These are phyloP conservation scores for Echites panduratus DNA, from an alignment of 257 asterid species.

Conservation along the genomic window DNA sequence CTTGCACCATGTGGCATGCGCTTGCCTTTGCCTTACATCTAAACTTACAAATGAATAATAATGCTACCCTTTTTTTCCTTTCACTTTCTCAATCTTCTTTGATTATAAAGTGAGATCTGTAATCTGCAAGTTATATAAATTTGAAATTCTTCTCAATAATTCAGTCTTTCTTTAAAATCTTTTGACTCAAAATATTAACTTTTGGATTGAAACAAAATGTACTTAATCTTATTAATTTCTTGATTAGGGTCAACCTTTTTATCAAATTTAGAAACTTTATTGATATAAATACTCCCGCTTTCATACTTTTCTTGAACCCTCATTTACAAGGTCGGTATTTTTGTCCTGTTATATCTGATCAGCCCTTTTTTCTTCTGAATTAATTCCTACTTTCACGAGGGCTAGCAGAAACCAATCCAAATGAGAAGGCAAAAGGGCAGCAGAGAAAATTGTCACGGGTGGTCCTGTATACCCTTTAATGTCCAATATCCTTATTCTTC, in stretches of 20 bases:
- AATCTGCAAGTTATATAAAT: too few relatives aligned
- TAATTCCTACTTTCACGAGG: background rate
- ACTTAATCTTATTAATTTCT: background rate
- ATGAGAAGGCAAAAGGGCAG: background rate
- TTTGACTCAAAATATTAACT: background rate
- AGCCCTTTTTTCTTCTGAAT: background rate
- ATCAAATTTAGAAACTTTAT: background rate
- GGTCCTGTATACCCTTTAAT: background rate
- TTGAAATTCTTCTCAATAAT: too few relatives aligned
- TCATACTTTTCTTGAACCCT: background rate
- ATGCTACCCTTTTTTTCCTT: too few relatives aligned
- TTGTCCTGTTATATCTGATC: too few relatives aligned
- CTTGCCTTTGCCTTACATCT: background rate
- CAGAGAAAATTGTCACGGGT: background rate
- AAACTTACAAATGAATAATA: background rate
- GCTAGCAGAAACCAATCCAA: background rate
- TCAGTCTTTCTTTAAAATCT: too few relatives aligned
- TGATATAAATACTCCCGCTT: background rate
- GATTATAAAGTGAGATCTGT: too few relatives aligned
- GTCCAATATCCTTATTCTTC: background rate
- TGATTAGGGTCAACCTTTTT: background rate
- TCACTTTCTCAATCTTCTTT: too few relatives aligned
- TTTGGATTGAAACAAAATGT: background rate
- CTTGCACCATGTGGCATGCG: constrained; percentile 1
- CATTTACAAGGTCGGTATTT: background rate